Percentiles rank a stretch among this genome's conserved stretches.
Evolutionary conservation across 108 stramenopile species (phyloP).

Genomic region (Ochromonas danica): DNA sequence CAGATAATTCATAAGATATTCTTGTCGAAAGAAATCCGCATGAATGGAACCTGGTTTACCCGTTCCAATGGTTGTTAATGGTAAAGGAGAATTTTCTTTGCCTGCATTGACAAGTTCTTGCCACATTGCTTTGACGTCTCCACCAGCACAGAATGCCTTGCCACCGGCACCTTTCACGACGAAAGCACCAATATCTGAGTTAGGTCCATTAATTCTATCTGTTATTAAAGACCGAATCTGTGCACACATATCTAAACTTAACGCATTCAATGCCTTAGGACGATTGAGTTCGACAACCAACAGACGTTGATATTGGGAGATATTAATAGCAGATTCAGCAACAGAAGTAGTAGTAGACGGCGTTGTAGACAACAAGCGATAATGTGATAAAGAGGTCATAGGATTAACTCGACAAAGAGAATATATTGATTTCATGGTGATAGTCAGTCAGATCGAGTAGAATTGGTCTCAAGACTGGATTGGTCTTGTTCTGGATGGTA

Average conservation of each 20-base stretch:
- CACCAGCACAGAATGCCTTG: conserved; percentile 85
- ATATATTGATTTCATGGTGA: too few species aligned
- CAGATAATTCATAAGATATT: conserved; percentile 80
- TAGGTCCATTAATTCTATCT: background rate
- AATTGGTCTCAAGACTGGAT: too few species aligned
- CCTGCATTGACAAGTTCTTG: conserved; percentile 58
- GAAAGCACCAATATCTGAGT: conserved; percentile 18
- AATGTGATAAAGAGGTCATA: too few species aligned
- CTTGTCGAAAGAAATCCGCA: conserved; percentile 74
- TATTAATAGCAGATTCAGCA: too few species aligned
- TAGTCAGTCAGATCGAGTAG: too few species aligned
- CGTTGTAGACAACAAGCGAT: too few species aligned
- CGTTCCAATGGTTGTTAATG: background rate
- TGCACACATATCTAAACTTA: conserved; percentile 42
- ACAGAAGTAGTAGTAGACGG: too few species aligned
- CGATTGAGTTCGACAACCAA: too few species aligned
- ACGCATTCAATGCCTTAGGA: conserved; percentile 49
- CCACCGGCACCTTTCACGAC: conserved; percentile 40
- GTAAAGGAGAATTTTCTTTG: background rate
- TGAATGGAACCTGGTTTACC: background rate
- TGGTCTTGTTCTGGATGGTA: too few species aligned
- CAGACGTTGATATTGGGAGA: too few species aligned
- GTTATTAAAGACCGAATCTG: background rate
- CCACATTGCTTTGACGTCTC: conserved; percentile 62
- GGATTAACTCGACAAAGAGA: too few species aligned